Evolutionary conservation across 208 protist genomes (phyloP), one percentile per base, ranked within the genome.

Genomic region (Leishmania arabica): DNA sequence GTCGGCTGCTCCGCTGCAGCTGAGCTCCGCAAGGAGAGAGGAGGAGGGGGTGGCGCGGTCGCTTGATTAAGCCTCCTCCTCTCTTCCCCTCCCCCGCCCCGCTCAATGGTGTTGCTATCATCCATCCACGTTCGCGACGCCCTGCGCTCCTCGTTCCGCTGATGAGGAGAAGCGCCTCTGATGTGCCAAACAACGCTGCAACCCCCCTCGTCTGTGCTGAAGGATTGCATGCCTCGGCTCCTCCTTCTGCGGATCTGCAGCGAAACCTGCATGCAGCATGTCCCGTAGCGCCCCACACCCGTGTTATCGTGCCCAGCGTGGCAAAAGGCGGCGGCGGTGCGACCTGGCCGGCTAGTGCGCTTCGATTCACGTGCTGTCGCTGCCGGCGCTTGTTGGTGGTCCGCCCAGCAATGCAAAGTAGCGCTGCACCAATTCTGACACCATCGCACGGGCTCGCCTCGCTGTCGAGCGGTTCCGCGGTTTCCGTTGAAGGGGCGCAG

Each of bases 301-400:
- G 49, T 6, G 74, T 27, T 78, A 53, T 2, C 72, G 24, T 40
- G 15, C 31, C 72, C 53, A 56, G 72, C 72, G 3, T n/a, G 37
- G 9, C 42, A 54, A 47, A n/a, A 24, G 64, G 56, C 24, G 53
- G 45, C 9, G 54, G 27, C 21, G 17, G 24, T 37, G 56, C 49
- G 34, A 11, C 42, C 49, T 27, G 54, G 8, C 3, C 54, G 11
- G 47, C 76, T 9, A 49, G 76, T 34, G 66, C 76, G 4, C 69
- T 84, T 21, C 81, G 76, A 47, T 77, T 84, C 70, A 84, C 76
- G 27, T 84, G 81, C 58, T 80, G 81, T 73, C 81, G 76, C 21
- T 84, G 81, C n/a, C 81, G 81, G 2, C 75, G 69, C 24, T 8
- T 45, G 37, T 73, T 84, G 37, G 11, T 84, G 13, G 76, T 84